phyloP scores from a whole-genome alignment of 352 stramenopile genomes.

The Lagenidium giganteum region DNA sequence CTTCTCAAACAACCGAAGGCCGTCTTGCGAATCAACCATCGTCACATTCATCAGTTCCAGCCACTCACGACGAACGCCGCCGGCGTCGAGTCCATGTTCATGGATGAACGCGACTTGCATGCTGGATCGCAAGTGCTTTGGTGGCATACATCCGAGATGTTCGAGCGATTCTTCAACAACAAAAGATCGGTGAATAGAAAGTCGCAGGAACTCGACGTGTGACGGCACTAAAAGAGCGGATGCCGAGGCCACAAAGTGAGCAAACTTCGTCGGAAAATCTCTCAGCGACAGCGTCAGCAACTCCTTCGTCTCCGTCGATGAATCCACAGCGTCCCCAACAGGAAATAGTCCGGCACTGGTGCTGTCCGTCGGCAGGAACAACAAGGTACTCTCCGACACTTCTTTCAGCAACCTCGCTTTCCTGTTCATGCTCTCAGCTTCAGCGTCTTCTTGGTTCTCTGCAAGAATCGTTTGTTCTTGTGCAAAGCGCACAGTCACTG shows the following conservation, averaged over 20 bases:
- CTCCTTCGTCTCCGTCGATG: too few species aligned
- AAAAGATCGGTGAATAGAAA: slow-evolving; percentile 32
- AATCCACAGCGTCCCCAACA: too few species aligned
- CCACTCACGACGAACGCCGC: not conserved
- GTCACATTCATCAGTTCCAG: not conserved
- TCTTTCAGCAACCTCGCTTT: too few species aligned
- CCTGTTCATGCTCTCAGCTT: too few species aligned
- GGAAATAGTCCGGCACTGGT: too few species aligned
- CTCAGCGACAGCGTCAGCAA: slow-evolving; percentile 24
- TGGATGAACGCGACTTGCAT: not conserved
- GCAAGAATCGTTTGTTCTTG: too few species aligned
- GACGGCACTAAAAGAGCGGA: slow-evolving; percentile 31
- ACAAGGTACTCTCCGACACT: too few species aligned
- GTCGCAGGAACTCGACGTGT: slow-evolving; percentile 34
- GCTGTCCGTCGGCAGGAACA: too few species aligned
- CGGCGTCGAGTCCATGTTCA: not conserved
- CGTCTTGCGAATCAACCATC: not conserved
- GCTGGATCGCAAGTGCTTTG: not conserved
- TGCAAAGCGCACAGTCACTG: too few species aligned
- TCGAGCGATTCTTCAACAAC: slow-evolving; percentile 48
- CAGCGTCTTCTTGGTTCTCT: too few species aligned
- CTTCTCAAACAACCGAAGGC: not conserved
- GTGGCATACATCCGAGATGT: slow-evolving; percentile 43
- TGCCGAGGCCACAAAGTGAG: slow-evolving; percentile 36
- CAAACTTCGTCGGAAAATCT: slow-evolving; percentile 47